Evolutionary conservation across 2,329 filamentous ascomycete genomes (phyloP).

Genomic region (Stemphylium beticola): DNA sequence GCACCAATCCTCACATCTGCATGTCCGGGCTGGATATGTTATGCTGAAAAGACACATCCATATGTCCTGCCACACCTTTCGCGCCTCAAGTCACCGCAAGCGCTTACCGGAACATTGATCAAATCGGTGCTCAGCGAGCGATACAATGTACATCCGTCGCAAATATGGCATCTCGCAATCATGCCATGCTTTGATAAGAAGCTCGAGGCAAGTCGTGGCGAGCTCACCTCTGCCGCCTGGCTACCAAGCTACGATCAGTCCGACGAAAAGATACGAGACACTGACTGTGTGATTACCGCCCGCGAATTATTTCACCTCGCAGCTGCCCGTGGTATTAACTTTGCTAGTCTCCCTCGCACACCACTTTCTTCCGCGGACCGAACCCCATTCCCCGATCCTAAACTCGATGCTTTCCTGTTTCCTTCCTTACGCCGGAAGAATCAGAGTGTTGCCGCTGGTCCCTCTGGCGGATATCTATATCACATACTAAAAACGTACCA

Average conservation of each 20-base stretch:
- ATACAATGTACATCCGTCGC: constrained; percentile 73
- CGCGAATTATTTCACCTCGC: constrained; percentile 92
- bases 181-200: constrained; percentile 99
- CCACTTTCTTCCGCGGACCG: constrained; percentile 56
- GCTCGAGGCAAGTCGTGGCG: constrained; percentile 89
- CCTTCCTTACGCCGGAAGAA: constrained; percentile 51
- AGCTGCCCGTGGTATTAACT: constrained; percentile 76
- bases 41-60: constrained; percentile 97
- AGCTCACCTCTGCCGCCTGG: constrained; percentile 86
- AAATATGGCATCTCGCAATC: constrained; percentile 91
- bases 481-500: constrained; percentile 81
- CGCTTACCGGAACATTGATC: constrained; percentile 84
- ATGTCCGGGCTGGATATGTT: constrained; percentile 98
- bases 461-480: constrained; percentile 87
- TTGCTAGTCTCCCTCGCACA: constrained; percentile 72
- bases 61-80: constrained; percentile 91
- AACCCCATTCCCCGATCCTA: constrained; percentile 73
- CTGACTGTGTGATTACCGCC: constrained; percentile 97
- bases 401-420: constrained; percentile 76
- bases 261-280: constrained; percentile 69
- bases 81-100: constrained; percentile 90
- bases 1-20: constrained; percentile 81
- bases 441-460: constrained; percentile 66
- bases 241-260: constrained; percentile 32
- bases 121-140: constrained; percentile 82